A percentile compares a stretch with the other conserved stretches of the same genome.
Conservation (phyloP, 164 flowering plant species). For the Berberis vulgaris region DNA sequence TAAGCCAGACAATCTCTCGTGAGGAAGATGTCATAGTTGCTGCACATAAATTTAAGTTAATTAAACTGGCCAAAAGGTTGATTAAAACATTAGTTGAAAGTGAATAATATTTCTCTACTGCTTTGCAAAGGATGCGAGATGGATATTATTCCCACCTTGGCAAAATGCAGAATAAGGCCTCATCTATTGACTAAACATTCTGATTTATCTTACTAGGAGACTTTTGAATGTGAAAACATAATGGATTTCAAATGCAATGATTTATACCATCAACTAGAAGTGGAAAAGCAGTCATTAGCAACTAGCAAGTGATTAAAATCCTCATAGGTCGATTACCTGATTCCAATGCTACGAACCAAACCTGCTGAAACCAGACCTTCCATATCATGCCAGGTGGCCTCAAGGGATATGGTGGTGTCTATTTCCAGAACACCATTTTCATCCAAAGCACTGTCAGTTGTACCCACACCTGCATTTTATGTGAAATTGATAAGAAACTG, state of each 20-base stretch:
- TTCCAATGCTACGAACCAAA: conserved; percentile 86
- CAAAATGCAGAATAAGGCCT: too few species aligned
- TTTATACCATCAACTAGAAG: too few species aligned
- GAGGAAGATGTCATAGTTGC: conserved; percentile 86
- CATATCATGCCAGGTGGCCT: conserved; percentile 96
- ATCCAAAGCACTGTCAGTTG: conserved; percentile 69
- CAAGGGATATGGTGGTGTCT: conserved; percentile 80
- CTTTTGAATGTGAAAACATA: too few species aligned
- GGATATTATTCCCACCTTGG: too few species aligned
- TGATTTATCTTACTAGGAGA: too few species aligned
- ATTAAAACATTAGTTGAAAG: too few species aligned
- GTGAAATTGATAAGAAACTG: neutral
- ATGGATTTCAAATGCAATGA: too few species aligned
- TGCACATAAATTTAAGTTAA: conserved; percentile 27
- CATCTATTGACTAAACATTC: too few species aligned
- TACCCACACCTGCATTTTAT: conserved; percentile 58
- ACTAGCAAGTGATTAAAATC: neutral
- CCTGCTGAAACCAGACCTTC: conserved; percentile 85
- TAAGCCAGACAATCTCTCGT: conserved; percentile 92
- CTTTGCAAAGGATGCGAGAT: too few species aligned
- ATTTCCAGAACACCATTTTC: conserved; percentile 88
- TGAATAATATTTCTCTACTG: too few species aligned
- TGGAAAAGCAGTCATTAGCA: neutral
- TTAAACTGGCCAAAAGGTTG: neutral
- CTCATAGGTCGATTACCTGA: conserved; percentile 42